phyloP scores from a whole-genome alignment of 495 filamentous ascomycete genomes.

The Glutinoglossum americanum region DNA sequence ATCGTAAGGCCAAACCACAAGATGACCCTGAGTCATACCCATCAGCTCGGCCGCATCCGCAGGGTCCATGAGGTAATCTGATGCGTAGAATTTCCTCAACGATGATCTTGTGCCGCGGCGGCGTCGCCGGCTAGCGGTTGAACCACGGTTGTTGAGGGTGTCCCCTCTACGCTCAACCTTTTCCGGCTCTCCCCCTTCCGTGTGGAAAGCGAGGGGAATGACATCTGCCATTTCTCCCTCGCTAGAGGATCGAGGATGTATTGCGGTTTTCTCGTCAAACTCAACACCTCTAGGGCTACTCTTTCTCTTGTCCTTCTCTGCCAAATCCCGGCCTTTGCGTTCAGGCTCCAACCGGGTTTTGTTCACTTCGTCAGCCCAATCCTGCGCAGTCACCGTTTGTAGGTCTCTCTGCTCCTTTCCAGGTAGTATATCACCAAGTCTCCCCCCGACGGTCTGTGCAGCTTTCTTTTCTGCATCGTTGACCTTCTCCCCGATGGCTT shows the following conservation, averaged over 20 bases:
- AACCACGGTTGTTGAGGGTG: background rate
- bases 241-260: background rate
- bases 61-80: slow-evolving; percentile 50
- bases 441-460: background rate
- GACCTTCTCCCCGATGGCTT: slow-evolving; percentile 13
- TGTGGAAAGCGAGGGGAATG: background rate
- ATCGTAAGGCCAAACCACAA: slow-evolving; percentile 86
- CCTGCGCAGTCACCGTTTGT: slow-evolving; percentile 16
- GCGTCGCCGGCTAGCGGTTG: slow-evolving; percentile 9
- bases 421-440: background rate
- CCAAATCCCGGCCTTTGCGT: background rate
- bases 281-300: background rate
- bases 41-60: slow-evolving; percentile 63
- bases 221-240: background rate
- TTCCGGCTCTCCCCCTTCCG: background rate
- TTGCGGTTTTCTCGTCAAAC: slow-evolving; percentile 3
- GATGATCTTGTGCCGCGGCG: slow-evolving; percentile 59
- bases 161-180: slow-evolving; percentile 2
- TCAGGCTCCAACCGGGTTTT: slow-evolving; percentile 11
- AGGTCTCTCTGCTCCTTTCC: background rate
- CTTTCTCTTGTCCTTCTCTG: background rate
- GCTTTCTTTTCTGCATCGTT: slow-evolving; percentile 9
- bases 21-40: slow-evolving; percentile 61
- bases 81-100: slow-evolving; percentile 43
- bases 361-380: slow-evolving; percentile 11